A percentile compares a stretch with the other conserved stretches of the same genome.
Conservation (phyloP, 2,329 filamentous ascomycete species). For the Microcyclospora pomicola region DNA sequence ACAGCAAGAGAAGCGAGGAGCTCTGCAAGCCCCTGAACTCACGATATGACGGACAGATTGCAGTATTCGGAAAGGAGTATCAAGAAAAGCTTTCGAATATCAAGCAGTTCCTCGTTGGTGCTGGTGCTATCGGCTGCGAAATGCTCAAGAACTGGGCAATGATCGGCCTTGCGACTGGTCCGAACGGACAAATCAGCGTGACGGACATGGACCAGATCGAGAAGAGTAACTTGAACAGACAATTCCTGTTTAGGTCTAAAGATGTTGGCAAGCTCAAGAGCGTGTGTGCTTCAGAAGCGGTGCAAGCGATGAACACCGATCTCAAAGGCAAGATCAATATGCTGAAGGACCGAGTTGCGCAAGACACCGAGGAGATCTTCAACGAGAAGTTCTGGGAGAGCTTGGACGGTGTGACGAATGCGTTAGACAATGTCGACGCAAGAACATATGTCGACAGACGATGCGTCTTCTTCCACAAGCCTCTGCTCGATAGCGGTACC, state of each 20-base stretch:
- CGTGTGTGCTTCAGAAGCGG: slow-evolving; percentile 79
- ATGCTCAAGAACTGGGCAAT: slow-evolving; percentile 99
- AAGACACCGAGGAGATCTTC: slow-evolving; percentile 87
- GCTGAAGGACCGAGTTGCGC: slow-evolving; percentile 77
- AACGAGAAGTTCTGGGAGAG: slow-evolving; percentile 82
- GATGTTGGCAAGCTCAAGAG: slow-evolving; percentile 97
- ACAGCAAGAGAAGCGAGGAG: slow-evolving; percentile 63
- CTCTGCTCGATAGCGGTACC: slow-evolving; percentile 88
- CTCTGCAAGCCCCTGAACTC: slow-evolving; percentile 72
- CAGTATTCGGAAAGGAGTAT: slow-evolving; percentile 84
- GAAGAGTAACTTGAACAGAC: slow-evolving; percentile 94
- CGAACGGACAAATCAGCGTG: slow-evolving; percentile 75
- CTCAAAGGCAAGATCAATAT: slow-evolving; percentile 72
- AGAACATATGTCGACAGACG: slow-evolving; percentile 90
- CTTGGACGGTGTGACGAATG: slow-evolving; percentile 89
- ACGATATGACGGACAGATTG: slow-evolving; percentile 93
- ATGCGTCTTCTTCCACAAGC: slow-evolving; percentile 97
- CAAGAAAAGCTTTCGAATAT: slow-evolving; percentile 87
- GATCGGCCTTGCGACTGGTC: slow-evolving; percentile 85
- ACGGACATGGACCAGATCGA: slow-evolving; percentile 99
- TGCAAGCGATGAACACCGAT: slow-evolving; percentile 90
- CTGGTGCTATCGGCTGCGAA: slow-evolving; percentile 94
- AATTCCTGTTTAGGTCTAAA: slow-evolving; percentile 86
- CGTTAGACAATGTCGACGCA: slow-evolving; percentile 92
- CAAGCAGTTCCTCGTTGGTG: slow-evolving; percentile 87